Base-by-base conservation (phyloP, 176 grass and related monocot species). In the Avena atlantica region DNA sequence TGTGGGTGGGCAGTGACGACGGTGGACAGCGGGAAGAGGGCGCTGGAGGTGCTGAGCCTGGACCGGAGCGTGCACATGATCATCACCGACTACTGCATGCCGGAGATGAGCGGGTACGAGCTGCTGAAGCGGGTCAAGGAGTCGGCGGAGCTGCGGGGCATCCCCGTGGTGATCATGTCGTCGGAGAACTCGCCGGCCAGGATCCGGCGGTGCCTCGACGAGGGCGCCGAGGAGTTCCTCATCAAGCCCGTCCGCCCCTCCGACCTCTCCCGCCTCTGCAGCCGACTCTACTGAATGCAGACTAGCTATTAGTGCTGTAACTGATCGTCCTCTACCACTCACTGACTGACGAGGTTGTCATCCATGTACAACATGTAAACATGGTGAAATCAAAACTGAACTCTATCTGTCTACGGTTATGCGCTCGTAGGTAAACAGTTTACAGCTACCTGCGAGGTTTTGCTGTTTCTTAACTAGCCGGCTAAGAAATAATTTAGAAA, bases 161-260 rank as follows among this genome's bases (percentile, higher is more conserved):
- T 94, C 70, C 92, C 92, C 0, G 92, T 94, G 81, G 89, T 94
- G 40, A 78, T 94, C 31, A 85, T 91, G 84, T 94, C 92, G 6
- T 91, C 89, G 0, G 92, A 94, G 89, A 89, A 91, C 76, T 90
- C 85, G 2, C 87, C 87, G 3, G 1, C 87, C 12, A 83, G 92
- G 37, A 94, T 94, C 62, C 76, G 78, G 20, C 65, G 55, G 16
- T 94, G 92, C 47, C 80, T 91, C 9, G 86, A 88, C 3, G 89
- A 91, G 10, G 89, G 89, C 10, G 90, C 90, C 0, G 78, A 62
- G 61, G 84, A 81, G 50, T 91, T 91, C 10, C 53, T 91, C 76
- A 83, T 91, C 67, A 91, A 91, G 76, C 85, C 89, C 2, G 85
- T 88, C 10, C 45, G 86, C 0, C 70, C 76, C 2, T 88, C 81